These are phyloP conservation scores for Epichloe aotearoae DNA, from an alignment of 2,329 filamentous ascomycete genomes.

Conservation along the genomic window DNA sequence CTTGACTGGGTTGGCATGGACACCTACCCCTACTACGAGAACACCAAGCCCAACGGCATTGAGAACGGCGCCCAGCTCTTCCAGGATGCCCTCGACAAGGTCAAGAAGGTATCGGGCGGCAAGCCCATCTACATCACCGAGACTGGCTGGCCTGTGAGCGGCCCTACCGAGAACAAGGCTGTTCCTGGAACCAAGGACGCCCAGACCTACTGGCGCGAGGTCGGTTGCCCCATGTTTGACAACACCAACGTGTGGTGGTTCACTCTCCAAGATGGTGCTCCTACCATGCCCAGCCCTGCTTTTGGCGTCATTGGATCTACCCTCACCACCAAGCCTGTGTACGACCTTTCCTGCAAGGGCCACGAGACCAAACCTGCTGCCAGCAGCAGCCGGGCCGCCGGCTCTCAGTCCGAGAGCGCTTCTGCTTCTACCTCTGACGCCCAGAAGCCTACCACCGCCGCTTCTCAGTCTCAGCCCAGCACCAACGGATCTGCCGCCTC, in stretches of 20 bases:
- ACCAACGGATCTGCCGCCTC: too few species aligned
- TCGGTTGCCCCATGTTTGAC: slow-evolving; percentile 59
- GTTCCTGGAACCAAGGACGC: slow-evolving; percentile 55
- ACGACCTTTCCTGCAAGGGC: slow-evolving; percentile 46
- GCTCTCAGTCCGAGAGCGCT: background rate
- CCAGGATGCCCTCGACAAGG: slow-evolving; percentile 49
- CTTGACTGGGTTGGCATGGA: slow-evolving; percentile 75
- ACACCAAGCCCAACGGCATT: slow-evolving; percentile 52
- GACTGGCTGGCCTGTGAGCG: slow-evolving; percentile 74
- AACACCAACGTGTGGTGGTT: slow-evolving; percentile 62
- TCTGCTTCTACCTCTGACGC: slow-evolving; percentile 1
- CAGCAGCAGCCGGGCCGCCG: background rate
- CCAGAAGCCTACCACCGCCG: too few species aligned
- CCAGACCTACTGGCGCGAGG: slow-evolving; percentile 65
- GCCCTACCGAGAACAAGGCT: slow-evolving; percentile 46
- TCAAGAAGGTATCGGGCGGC: slow-evolving; percentile 41
- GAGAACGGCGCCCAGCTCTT: slow-evolving; percentile 53
- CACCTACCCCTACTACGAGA: slow-evolving; percentile 75
- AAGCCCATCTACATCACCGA: slow-evolving; percentile 80
- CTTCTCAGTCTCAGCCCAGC: too few species aligned
- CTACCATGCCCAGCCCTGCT: slow-evolving; percentile 47
- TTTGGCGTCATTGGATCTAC: slow-evolving; percentile 54
- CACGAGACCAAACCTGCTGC: slow-evolving; percentile 1
- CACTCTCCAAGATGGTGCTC: slow-evolving; percentile 55
- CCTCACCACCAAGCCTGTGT: slow-evolving; percentile 42